Conservation (phyloP, 768 basidiomycete species). For the Phaffia tasmanica region DNA sequence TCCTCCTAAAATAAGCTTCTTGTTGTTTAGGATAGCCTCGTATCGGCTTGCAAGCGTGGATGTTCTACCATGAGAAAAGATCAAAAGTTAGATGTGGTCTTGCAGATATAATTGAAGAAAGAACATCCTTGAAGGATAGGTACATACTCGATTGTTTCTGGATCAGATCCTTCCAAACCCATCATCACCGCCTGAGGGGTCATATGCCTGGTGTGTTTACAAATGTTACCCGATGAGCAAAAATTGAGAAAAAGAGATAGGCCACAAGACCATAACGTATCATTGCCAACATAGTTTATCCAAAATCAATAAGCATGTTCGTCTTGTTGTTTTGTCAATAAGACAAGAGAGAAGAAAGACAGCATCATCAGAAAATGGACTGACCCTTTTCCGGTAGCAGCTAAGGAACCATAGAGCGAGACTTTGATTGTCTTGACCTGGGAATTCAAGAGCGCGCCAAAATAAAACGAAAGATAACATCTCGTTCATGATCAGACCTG, state of each 20-base stretch:
- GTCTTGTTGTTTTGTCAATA: slow-evolving; percentile 31
- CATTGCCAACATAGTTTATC: background rate
- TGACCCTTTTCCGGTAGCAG: slow-evolving; percentile 64
- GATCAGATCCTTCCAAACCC: slow-evolving; percentile 47
- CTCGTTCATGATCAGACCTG: no score
- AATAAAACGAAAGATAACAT: slow-evolving; percentile 5
- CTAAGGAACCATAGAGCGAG: slow-evolving; percentile 81
- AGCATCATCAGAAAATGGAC: slow-evolving; percentile 25
- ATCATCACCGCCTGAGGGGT: slow-evolving; percentile 38
- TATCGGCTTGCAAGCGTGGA: slow-evolving; percentile 27
- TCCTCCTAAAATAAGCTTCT: slow-evolving; percentile 59
- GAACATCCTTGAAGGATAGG: background rate
- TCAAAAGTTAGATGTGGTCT: background rate
- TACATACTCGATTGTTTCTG: slow-evolving; percentile 66
- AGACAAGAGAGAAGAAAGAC: slow-evolving; percentile 20
- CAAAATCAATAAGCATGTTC: slow-evolving; percentile 40
- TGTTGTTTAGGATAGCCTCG: slow-evolving; percentile 51
- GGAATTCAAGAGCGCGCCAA: background rate
- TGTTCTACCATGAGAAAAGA: slow-evolving; percentile 3
- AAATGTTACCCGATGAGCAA: slow-evolving; percentile 13
- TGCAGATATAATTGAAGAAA: background rate
- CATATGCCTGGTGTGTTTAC: slow-evolving; percentile 32
- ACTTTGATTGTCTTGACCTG: slow-evolving; percentile 74
- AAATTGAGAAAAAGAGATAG: slow-evolving; percentile 13
- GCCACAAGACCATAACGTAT: no score